These are phyloP conservation scores for Discostella stelligeroides DNA, from an alignment of 108 stramenopile genomes.

Conservation along the genomic window DNA sequence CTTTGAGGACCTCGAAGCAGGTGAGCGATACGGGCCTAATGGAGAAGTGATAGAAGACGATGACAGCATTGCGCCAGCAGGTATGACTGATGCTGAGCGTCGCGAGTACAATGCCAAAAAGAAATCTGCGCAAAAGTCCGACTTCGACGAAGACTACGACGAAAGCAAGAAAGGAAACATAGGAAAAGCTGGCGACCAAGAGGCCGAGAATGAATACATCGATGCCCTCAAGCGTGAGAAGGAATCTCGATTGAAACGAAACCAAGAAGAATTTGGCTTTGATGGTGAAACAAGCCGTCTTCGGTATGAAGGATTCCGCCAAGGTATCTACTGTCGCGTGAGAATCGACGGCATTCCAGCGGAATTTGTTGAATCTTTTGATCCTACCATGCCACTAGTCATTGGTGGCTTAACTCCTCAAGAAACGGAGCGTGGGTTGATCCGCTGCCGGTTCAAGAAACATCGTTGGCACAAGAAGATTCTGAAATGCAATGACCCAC, in stretches of 20 bases:
- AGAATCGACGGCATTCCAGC: constrained; percentile 84
- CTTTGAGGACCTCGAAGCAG: constrained; percentile 95
- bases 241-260: constrained; percentile 77
- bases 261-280: constrained; percentile 88
- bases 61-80: constrained; percentile 59
- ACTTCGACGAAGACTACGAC: constrained; percentile 87
- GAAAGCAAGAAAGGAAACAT: constrained; percentile 77
- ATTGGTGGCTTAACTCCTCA: constrained; percentile 95
- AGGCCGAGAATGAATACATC: constrained; percentile 79
- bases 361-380: constrained; percentile 79
- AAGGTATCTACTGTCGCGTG: constrained; percentile 95
- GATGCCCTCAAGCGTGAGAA: constrained; percentile 84
- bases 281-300: constrained; percentile 85
- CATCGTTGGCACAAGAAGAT: constrained; percentile 98
- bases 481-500: constrained; percentile 93
- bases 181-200: constrained; percentile 59
- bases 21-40: constrained; percentile 74
- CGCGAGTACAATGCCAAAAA: constrained; percentile 81
- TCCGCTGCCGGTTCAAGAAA: constrained; percentile 93
- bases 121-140: constrained; percentile 75
- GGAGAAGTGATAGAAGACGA: constrained; percentile 57
- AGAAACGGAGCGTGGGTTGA: constrained; percentile 85
- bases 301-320: constrained; percentile 88
- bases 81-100: constrained; percentile 87
- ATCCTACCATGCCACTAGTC: constrained; percentile 87